Evolutionary conservation across 2,329 filamentous ascomycete species (phyloP), one percentile per base, ranked within the genome.

Genomic region (Sporothrix pallida): DNA sequence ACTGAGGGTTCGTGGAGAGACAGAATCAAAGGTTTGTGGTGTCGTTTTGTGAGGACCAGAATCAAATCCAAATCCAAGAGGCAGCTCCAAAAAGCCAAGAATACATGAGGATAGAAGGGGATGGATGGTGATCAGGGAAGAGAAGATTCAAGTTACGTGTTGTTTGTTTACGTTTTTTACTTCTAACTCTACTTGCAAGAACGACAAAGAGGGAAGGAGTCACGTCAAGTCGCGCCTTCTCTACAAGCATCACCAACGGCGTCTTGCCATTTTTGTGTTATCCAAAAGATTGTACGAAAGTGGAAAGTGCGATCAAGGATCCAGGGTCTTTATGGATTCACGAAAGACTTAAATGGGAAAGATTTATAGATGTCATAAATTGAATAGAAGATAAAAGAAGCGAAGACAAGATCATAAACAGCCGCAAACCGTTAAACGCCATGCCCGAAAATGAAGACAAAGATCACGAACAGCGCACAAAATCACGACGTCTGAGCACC

Each of bases 401-500:
- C 9, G 9, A 9, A 17, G 15, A 48, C 17, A 54, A 54, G 20
- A 9, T 20, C 13, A 54, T 54, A 8, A 20, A 54, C 52, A n/a
- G 52, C 6, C 52, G 52, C 52, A 10, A 54, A 20, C n/a, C 52
- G 31, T 54, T 20, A 48, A 54, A 54, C 52, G 52, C 52, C 52
- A 54, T 54, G 20, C 63, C 63, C 17, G 6, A 20, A 65, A 26
- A 17, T 26, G 9, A 6, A 26, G 1, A 46, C 23, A 37, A 63
- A 42, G 31, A 46, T n/a, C 50, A n/a, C 20, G 8, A 70, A 70
- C 15, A 68, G 5, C 9, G n/a, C 23, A 26, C 52, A 52, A 10
- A 8, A 7, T 70, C 48, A 72, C 12, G 58, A 74, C 2, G 58
- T 50, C 17, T 70, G 37, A 1, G 76, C 77, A 9, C 80, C 84